Evolutionary conservation across 2,329 filamentous ascomycete genomes (phyloP), one percentile per base, ranked within the genome.

Genomic region (Ilyonectria mors-panacis): DNA sequence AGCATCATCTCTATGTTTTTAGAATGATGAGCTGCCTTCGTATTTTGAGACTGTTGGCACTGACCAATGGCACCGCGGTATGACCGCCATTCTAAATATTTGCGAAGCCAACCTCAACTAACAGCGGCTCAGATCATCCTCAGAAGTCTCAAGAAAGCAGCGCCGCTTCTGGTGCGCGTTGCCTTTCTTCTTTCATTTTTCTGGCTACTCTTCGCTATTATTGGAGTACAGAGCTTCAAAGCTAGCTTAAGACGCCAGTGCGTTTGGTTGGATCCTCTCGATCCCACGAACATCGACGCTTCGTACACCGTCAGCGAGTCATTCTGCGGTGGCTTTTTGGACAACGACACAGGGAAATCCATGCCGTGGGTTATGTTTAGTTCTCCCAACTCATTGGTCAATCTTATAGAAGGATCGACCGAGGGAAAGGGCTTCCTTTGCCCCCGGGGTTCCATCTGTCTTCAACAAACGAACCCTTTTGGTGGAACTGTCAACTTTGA

Each of bases 181-280:
- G 95, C 94, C 1, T 98, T 99, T 78, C 85, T 99, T 23, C 94
- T 99, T 72, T 89, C 93, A 15, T 99, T 99, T 82, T 99, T 99
- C 82, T 99, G 96, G 96, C 87, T 99, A 47, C 84, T 98, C 12
- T 99, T 99, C 82, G 96, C 94, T 42, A 98, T 99, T 69, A 91
- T 99, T 65, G 97, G 96, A 6, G 93, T 99, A 23, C 97, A 99
- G 79, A 97, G 93, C 81, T 99, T 99, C 84, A 95, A 95, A 81
- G 91, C 92, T 9, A 95, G 93, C 79, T 81, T 95, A 26, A 89
- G 88, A 72, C 91, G 93, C 54, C 91, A 90, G 69, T 96, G 93
- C 78, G 90, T 94, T 33, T 96, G 93, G 93, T 81, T 92, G 57
- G 91, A 94, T 70, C 91, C 91, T 6, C 68, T 76, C 5, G 84